Base-by-base conservation (phyloP, 2,329 filamentous ascomycete species). In the Metarhizium brunneum region DNA sequence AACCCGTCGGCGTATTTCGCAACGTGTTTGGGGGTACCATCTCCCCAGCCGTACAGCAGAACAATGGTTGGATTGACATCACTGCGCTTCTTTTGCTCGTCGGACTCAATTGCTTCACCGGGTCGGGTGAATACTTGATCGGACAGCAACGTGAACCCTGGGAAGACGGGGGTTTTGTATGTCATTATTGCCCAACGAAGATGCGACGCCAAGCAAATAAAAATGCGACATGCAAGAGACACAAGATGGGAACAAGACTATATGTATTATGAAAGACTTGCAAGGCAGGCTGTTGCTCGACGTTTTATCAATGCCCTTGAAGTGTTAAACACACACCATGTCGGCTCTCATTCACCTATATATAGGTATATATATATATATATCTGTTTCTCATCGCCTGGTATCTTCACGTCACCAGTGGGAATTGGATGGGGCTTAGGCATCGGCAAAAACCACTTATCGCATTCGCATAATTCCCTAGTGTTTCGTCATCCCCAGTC, bases 41-140 rank as follows among this genome's bases (percentile, higher is more conserved):
- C 81, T 53, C 81, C 79, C 81, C 80, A 84, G 61, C 79, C 75
- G 64, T 76, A 83, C 57, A 84, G 71, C 49, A 83, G 62, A 47
- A 83, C 68, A 6, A 73, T 75, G 18, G 73, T 70, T 3, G 77
- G 77, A 51, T 75, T 67, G 30, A 61, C 52, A n/a, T 53, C 43
- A 20, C 35, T 6, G 30, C 50, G 49, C 36, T 52, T 13, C 10
- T 30, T 20, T n/a, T 50, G 25, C 6, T 62, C 55, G 6, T 60
- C 53, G 4, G 61, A 42, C 6, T 61, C 60, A 20, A 64, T 58
- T 4, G 61, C 51, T 14, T 70, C 64, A 47, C 71, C 65, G 11
- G 71, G 65, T 48, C 73, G 73, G 54, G 79, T 64, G 58, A 73
- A 77, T 57, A 81, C 70, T 52, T 79, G 76, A 53, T 76, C 69